phyloP scores from a whole-genome alignment of 768 basidiomycete species.

The Boletus tomentosulus region DNA sequence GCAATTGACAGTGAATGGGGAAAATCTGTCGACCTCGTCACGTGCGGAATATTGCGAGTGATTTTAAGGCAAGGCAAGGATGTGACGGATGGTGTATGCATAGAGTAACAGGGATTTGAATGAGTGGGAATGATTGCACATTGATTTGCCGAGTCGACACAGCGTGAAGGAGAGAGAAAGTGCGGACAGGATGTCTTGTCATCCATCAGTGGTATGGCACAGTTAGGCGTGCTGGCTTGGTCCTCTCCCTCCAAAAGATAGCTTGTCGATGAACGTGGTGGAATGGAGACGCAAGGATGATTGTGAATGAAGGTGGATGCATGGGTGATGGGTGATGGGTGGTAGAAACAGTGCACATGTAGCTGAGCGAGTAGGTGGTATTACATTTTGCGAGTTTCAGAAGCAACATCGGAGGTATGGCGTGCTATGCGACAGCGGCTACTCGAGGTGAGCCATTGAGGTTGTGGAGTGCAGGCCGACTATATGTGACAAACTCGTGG shows the following conservation, averaged over 20 bases:
- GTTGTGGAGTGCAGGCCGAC: constrained; percentile 74
- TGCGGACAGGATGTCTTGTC: constrained; percentile 6
- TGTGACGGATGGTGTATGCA: constrained; percentile 54
- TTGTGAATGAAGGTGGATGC: constrained; percentile 61
- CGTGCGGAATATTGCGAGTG: constrained; percentile 42
- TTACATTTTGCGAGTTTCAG: constrained; percentile 74
- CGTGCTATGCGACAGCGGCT: constrained; percentile 54
- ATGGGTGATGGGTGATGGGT: constrained; percentile 63
- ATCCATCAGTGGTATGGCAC: constrained; percentile 21
- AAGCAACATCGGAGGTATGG: constrained; percentile 41
- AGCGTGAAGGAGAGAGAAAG: constrained; percentile 10
- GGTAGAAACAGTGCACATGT: constrained; percentile 61
- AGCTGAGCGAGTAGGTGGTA: constrained; percentile 58
- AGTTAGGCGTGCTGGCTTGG: constrained; percentile 11
- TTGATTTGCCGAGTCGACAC: constrained; percentile 23
- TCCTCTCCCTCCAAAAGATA: constrained; percentile 33
- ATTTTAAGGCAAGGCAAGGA: constrained; percentile 40
- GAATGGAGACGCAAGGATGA: constrained; percentile 40
- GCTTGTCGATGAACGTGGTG: constrained; percentile 47
- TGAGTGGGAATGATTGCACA: constrained; percentile 41
- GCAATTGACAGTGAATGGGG: constrained; percentile 42
- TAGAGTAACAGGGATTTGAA: constrained; percentile 44
- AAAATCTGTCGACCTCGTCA: constrained; percentile 53
- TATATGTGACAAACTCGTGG: constrained; percentile 76
- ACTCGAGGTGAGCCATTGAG: constrained; percentile 61